These are phyloP conservation scores for Pyricularia grisea DNA, from an alignment of 2,329 filamentous ascomycete genomes.

Conservation along the genomic window DNA sequence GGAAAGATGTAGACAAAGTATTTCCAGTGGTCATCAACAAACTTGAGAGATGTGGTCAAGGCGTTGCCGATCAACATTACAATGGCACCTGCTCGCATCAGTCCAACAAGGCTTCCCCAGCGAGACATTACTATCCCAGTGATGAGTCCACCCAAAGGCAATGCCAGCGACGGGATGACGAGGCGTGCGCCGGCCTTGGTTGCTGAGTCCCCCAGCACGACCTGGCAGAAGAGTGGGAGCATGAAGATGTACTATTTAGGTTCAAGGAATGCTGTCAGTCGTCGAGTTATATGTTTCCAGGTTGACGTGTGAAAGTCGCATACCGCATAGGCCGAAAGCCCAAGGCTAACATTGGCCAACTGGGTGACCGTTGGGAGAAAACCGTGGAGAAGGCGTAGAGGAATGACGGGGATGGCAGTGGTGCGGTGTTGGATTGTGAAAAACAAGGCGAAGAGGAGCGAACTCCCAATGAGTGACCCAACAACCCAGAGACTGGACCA, in stretches of 20 bases:
- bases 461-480: slow-evolving; percentile 30
- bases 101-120: slow-evolving; percentile 39
- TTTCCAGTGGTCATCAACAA: slow-evolving; percentile 40
- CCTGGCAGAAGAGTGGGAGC: slow-evolving; percentile 61
- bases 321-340: slow-evolving; percentile 53
- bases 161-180: slow-evolving; percentile 51
- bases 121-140: slow-evolving; percentile 51
- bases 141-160: slow-evolving; percentile 45
- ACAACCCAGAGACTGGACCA: slow-evolving; percentile 42
- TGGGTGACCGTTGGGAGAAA: slow-evolving; percentile 44
- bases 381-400: slow-evolving; percentile 46
- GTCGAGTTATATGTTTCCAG: neutral
- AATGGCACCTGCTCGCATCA: slow-evolving; percentile 40
- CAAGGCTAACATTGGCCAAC: slow-evolving; percentile 49
- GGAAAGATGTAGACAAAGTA: slow-evolving; percentile 49
- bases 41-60: slow-evolving; percentile 37
- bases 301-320: slow-evolving; percentile 15
- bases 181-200: slow-evolving; percentile 56
- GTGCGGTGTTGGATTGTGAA: slow-evolving; percentile 38
- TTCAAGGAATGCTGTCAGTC: neutral
- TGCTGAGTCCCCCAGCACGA: slow-evolving; percentile 53
- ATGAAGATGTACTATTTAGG: slow-evolving; percentile 51
- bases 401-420: slow-evolving; percentile 42
- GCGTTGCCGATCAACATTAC: slow-evolving; percentile 45
- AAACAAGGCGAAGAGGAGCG: slow-evolving; percentile 33